These are phyloP conservation scores for Yamadazyma atmosphaerica DNA, from an alignment of 1,139 yeast species.

Conservation along the genomic window DNA sequence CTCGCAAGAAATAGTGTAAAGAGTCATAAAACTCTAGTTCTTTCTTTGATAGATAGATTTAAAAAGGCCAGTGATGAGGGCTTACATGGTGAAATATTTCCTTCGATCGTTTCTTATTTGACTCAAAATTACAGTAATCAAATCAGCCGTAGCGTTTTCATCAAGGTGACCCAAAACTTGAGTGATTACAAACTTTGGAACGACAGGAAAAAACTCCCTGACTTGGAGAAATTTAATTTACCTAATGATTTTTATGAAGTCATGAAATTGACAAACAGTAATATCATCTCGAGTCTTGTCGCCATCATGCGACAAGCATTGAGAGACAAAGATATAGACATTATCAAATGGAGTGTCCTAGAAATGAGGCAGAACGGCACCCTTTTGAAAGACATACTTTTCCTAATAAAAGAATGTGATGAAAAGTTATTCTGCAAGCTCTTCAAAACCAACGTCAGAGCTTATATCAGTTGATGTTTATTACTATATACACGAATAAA, in stretches of 20 bases:
- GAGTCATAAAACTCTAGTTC: slow-evolving; percentile 3
- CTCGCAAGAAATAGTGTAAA: not conserved
- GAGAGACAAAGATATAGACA: slow-evolving; percentile 21
- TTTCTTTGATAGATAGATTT: slow-evolving; percentile 5
- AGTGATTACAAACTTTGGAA: not conserved
- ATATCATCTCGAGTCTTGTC: slow-evolving; percentile 7
- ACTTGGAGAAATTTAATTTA: slow-evolving; percentile 13
- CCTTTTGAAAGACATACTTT: slow-evolving; percentile 22
- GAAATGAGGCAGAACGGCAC: slow-evolving; percentile 35
- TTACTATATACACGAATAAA: slow-evolving; percentile 18
- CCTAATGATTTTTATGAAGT: slow-evolving; percentile 13
- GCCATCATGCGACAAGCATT: slow-evolving; percentile 22
- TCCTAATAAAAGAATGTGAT: slow-evolving; percentile 2
- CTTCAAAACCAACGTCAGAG: not conserved
- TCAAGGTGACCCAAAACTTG: not conserved
- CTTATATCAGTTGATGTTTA: not conserved
- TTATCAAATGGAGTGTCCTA: slow-evolving; percentile 32
- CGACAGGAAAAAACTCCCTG: slow-evolving; percentile 1
- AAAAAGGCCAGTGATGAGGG: slow-evolving; percentile 4
- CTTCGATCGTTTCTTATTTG: slow-evolving; percentile 5
- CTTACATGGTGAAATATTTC: slow-evolving; percentile 2
- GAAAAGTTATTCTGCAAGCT: not conserved
- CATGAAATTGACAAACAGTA: slow-evolving; percentile 6
- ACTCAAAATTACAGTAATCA: not conserved
- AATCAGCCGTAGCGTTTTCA: slow-evolving; percentile 4